Evolutionary conservation across 768 basidiomycete genomes (phyloP).

Genomic region (Tulasnella sp.): DNA sequence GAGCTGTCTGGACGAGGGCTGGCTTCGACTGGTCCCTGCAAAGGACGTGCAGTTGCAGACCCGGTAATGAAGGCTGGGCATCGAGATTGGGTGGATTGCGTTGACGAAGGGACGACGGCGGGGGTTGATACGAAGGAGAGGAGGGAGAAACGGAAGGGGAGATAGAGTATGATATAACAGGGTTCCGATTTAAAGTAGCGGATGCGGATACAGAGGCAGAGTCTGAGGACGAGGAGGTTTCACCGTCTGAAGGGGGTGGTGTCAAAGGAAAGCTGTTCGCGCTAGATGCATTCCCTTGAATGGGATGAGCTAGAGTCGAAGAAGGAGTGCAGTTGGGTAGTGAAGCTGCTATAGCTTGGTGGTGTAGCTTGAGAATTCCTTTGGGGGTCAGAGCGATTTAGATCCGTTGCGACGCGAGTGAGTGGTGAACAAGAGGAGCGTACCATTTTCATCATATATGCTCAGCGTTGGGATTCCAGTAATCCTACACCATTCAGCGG

Average conservation of each 20-base stretch:
- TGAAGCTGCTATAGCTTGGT: not conserved
- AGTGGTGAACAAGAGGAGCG: not conserved
- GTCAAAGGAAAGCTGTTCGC: not conserved
- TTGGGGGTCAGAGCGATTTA: not conserved
- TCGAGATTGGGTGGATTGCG: not conserved
- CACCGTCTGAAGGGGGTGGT: slow-evolving; percentile 1
- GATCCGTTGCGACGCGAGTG: not conserved
- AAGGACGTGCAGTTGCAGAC: slow-evolving; percentile 40
- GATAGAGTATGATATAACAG: not conserved
- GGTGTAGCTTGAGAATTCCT: not conserved
- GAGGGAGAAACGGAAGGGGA: not conserved
- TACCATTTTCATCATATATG: slow-evolving; percentile 66
- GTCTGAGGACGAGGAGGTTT: not conserved
- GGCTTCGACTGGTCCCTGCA: slow-evolving; percentile 57
- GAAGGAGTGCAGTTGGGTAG: not conserved
- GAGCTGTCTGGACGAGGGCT: slow-evolving; percentile 51
- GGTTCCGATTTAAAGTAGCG: not conserved
- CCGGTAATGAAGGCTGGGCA: not conserved
- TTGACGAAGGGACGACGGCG: not conserved
- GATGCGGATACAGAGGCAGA: not conserved
- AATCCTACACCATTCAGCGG: slow-evolving; percentile 54
- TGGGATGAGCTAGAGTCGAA: not conserved
- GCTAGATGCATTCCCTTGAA: not conserved
- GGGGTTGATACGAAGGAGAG: too few relatives aligned
- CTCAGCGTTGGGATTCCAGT: slow-evolving; percentile 57